A percentile compares a stretch with the other conserved stretches of the same genome.
These are phyloP conservation scores for Isabelozyma pseudorhagii DNA, from an alignment of 805 yeast genomes.

Conservation along the genomic window DNA sequence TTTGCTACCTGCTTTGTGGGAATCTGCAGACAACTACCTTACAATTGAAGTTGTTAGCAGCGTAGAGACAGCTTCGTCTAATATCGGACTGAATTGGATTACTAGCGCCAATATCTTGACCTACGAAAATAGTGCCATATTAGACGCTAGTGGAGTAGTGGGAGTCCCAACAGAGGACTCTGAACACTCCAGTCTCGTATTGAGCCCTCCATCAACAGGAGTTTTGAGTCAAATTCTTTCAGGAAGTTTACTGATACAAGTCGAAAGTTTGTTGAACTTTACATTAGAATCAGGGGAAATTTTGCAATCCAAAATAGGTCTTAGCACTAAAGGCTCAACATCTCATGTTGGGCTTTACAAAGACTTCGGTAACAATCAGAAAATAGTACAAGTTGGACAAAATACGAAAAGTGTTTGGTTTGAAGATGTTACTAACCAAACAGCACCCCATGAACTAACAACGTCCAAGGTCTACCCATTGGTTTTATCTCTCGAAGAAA, in stretches of 20 bases:
- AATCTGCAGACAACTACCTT: constrained; percentile 25
- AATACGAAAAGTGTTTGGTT: constrained; percentile 14
- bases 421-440: constrained; percentile 11
- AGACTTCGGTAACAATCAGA: constrained; percentile 40
- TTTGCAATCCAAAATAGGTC: constrained; percentile 24
- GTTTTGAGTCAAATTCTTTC: constrained; percentile 34
- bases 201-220: constrained; percentile 37
- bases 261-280: constrained; percentile 34
- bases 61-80: constrained; percentile 30
- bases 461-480: constrained; percentile 28
- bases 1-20: constrained; percentile 68
- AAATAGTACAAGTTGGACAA: constrained; percentile 19
- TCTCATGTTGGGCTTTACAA: constrained; percentile 37
- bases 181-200: constrained; percentile 23
- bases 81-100: constrained; percentile 55
- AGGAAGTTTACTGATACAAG: constrained; percentile 29
- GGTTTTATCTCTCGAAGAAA: constrained; percentile 10
- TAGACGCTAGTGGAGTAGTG: constrained; percentile 37
- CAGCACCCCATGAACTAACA: constrained; percentile 11
- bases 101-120: constrained; percentile 53
- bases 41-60: constrained; percentile 56
- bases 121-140: constrained; percentile 48
- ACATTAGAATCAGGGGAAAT: constrained; percentile 36
- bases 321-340: constrained; percentile 25
- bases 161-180: constrained; percentile 18